Evolutionary conservation across 1,284 basidiomycete species (phyloP).

Genomic region (Austroboletus niveus): DNA sequence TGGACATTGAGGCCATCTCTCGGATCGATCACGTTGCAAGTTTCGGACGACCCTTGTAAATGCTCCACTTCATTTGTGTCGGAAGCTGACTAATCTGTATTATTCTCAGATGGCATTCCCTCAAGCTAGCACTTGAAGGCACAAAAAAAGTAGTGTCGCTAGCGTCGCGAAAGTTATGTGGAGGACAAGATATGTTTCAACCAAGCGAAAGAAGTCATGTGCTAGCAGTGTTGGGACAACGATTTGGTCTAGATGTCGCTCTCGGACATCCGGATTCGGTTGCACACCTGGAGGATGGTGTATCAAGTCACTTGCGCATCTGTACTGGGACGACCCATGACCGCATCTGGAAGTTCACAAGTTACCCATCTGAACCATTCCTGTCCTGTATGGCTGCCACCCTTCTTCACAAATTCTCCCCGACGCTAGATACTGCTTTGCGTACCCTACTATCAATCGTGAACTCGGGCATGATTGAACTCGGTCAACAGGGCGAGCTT

Average conservation of each 20-base stretch:
- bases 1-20: too few relatives aligned
- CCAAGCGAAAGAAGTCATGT: neutral
- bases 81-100: too few relatives aligned
- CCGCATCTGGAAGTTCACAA: conserved; percentile 6
- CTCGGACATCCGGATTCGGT: conserved; percentile 11
- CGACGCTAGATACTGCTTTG: neutral
- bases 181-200: too few relatives aligned
- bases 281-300: neutral
- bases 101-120: too few relatives aligned
- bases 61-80: too few relatives aligned
- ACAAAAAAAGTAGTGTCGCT: too few relatives aligned
- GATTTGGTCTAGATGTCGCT: neutral
- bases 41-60: too few relatives aligned
- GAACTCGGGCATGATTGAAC: conserved; percentile 12
- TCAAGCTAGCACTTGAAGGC: too few relatives aligned
- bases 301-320: neutral
- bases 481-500: conserved; percentile 3
- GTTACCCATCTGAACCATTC: conserved; percentile 10
- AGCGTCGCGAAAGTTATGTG: too few relatives aligned
- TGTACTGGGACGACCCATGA: conserved; percentile 8
- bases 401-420: neutral
- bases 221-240: neutral
- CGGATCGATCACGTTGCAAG: too few relatives aligned
- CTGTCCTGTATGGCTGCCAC: neutral
- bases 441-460: neutral